Evolutionary conservation across 2,329 filamentous ascomycete species (phyloP).

Genomic region (Penicillium sp.): DNA sequence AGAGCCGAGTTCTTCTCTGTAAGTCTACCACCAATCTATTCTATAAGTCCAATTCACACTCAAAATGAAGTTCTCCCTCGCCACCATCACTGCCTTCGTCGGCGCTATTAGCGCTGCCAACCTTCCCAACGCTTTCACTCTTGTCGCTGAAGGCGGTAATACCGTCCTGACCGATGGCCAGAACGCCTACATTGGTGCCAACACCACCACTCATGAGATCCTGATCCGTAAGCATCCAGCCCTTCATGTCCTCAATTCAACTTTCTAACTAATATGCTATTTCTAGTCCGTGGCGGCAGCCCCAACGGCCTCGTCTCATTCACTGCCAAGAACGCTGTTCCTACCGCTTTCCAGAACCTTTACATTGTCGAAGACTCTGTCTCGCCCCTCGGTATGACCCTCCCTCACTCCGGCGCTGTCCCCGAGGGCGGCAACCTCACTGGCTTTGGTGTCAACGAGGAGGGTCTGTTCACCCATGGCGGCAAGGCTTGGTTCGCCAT

Average conservation of each 20-base stretch:
- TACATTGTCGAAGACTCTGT: slow-evolving; percentile 24
- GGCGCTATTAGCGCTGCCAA: slow-evolving; percentile 20
- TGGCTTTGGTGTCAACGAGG: slow-evolving; percentile 24
- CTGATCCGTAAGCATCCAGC: slow-evolving; percentile 23
- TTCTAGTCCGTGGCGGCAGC: slow-evolving; percentile 17
- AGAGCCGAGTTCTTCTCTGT: not conserved
- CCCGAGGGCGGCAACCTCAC: slow-evolving; percentile 22
- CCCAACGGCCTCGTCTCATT: slow-evolving; percentile 22
- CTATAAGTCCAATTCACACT: not conserved
- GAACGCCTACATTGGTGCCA: slow-evolving; percentile 20
- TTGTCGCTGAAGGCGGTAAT: slow-evolving; percentile 25
- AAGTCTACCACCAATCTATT: not conserved
- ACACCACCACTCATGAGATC: slow-evolving; percentile 20
- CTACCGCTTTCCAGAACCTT: slow-evolving; percentile 29
- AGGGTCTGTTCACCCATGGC: slow-evolving; percentile 27
- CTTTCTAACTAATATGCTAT: not conserved
- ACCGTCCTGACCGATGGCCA: slow-evolving; percentile 27
- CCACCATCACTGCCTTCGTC: slow-evolving; percentile 20
- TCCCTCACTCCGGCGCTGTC: slow-evolving; percentile 26
- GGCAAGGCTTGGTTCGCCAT: slow-evolving; percentile 26
- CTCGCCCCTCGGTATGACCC: slow-evolving; percentile 20
- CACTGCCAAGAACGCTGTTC: slow-evolving; percentile 19
- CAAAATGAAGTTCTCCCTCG: slow-evolving; percentile 29
- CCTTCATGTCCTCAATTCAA: not conserved
- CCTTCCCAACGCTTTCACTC: slow-evolving; percentile 25